Evolutionary conservation across 2,329 filamentous ascomycete species (phyloP).

Genomic region (Pyrenochaeta sp.): DNA sequence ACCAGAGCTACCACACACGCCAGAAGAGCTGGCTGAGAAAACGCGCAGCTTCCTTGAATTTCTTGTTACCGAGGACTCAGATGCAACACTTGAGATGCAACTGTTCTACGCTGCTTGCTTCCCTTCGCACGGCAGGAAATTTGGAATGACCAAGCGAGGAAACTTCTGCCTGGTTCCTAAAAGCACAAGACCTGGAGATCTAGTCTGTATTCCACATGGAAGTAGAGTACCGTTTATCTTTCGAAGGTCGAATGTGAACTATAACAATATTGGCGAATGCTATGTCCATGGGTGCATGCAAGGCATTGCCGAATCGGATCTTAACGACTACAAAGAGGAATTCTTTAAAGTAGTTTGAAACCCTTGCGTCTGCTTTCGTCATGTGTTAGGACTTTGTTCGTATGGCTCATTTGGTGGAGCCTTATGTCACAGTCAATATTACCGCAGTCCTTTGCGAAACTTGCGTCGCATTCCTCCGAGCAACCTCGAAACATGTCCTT

Average conservation of each 20-base stretch:
- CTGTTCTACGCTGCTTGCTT: slow-evolving; percentile 1
- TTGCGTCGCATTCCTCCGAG: background rate
- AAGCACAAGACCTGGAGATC: background rate
- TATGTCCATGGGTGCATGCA: background rate
- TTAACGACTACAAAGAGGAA: background rate
- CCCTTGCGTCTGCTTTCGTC: too few species aligned
- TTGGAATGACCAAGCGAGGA: background rate
- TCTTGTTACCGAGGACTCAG: background rate
- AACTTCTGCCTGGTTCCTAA: slow-evolving; percentile 1
- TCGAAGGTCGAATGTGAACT: background rate
- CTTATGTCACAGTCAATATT: background rate
- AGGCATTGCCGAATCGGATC: background rate
- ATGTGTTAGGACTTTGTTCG: too few species aligned
- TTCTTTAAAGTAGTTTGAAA: background rate
- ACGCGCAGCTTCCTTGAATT: background rate
- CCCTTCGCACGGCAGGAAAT: background rate
- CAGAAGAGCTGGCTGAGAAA: background rate
- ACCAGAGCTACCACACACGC: background rate
- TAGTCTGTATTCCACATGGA: background rate
- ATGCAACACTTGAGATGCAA: background rate
- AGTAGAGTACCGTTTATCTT: background rate
- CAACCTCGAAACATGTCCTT: background rate
- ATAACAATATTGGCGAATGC: background rate
- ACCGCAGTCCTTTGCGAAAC: background rate
- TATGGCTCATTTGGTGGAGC: too few species aligned